Conservation (phyloP, 306 rosid species). For the Ceratonia siliqua region DNA sequence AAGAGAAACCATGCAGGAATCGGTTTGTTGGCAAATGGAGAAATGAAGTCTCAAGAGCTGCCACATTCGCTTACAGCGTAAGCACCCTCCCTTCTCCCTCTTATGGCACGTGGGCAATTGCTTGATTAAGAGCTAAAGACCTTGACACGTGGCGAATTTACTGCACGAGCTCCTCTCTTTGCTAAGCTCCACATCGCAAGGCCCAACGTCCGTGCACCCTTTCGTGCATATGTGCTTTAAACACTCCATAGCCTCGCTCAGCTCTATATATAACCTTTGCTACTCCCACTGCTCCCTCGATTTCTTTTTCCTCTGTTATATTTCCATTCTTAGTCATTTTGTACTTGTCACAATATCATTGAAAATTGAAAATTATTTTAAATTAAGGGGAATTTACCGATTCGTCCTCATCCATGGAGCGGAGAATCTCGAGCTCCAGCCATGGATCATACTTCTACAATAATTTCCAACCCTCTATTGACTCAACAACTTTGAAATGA, state of each 20-base stretch:
- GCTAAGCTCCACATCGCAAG: constrained; percentile 49
- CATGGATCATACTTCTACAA: constrained; percentile 73
- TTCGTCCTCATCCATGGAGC: constrained; percentile 83
- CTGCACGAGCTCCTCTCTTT: constrained; percentile 61
- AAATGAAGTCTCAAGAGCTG: constrained; percentile 86
- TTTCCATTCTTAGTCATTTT: neutral
- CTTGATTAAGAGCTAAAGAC: constrained; percentile 64
- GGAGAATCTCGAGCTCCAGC: constrained; percentile 81
- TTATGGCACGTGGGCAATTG: constrained; percentile 73
- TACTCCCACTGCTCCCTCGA: constrained; percentile 56
- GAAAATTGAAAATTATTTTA: no score
- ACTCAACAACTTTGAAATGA: constrained; percentile 70
- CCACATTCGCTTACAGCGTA: constrained; percentile 91
- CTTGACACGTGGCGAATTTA: constrained; percentile 72
- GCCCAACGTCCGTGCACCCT: constrained; percentile 85
- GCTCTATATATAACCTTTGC: constrained; percentile 57
- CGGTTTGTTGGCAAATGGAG: constrained; percentile 62
- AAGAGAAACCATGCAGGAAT: constrained; percentile 88
- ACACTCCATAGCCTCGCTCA: constrained; percentile 95
- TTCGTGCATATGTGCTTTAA: constrained; percentile 88
- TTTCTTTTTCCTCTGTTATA: constrained; percentile 72
- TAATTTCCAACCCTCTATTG: constrained; percentile 87
- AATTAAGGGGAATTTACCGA: constrained; percentile 41
- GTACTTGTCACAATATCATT: no score
- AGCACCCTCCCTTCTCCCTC: constrained; percentile 64